Evolutionary conservation across 768 basidiomycete species (phyloP), one percentile per base, ranked within the genome.

Genomic region (Pulveroboletus sp.): DNA sequence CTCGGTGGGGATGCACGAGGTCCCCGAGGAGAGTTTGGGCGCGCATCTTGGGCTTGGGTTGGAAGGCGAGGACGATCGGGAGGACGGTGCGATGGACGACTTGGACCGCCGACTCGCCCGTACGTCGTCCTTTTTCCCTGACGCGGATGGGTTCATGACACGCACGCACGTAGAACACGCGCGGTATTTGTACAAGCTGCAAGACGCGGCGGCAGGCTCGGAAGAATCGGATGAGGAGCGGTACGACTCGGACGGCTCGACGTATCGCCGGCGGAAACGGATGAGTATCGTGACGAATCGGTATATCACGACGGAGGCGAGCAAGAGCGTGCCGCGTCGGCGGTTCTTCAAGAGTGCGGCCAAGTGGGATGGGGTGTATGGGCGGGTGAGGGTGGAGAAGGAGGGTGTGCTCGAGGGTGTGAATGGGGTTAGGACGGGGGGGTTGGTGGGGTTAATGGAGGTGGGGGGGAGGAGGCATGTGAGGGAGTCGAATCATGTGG

Each of bases 1-100:
- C 1, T 90, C 90, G 6, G 90, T 91, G 0, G 84, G 81, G 38
- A 79, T 95, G 75, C 91, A 94, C 20, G 82, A 87, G 41, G 86
- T 91, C 1, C 93, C 94, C 0, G 67, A 77, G 35, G 82, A 90
- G 55, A 81, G 80, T 29, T 56, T 95, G 6, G 78, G 75, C 4
- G 68, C 74, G 29, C 84, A 89, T 55, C 70, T 90, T 5, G 81
- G 81, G 0, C 70, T 90, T 5, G 81, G 81, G 0, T 74, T 87
- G 49, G 72, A 71, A 14, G 65, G 64, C 24, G 76, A 79, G 12
- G 75, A 75, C 4, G 58, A 62, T 9, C 56, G 55, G 6, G 75
- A 78, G n/a, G 60, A 63, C 6, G 61, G 49, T 35, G 65, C 64
- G 27, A 67, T 70, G 59, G 86, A 90, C 51, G 78, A 82, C 14